Base-by-base conservation (phyloP, 768 basidiomycete genomes). In the Tricholoma hemisulphureum region DNA sequence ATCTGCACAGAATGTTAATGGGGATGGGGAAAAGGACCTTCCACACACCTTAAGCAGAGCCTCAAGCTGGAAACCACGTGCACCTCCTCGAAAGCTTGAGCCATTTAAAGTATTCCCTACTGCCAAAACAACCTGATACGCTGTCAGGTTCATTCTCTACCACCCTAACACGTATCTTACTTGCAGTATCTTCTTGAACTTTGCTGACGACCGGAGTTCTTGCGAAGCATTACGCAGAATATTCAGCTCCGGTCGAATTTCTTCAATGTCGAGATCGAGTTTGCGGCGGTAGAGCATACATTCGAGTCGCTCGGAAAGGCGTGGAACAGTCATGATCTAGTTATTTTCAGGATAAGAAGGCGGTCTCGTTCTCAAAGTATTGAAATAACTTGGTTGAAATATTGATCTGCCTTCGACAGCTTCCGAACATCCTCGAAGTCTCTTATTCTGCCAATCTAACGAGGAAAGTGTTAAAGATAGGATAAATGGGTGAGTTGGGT, bases 211-310 rank as follows among this genome's bases (percentile, higher is more conserved):
- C 20, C 82, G 83, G 23, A 96, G 70, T 67, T 96, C 90, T 16
- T 75, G 75, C 35, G 83, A 86, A 0, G 92, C 93, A 55, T 82
- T 81, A 39, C 85, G 81, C 20, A 96, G 64, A 8, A 85, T 86
- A 62, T 87, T 82, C 11, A 98, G 69, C 58, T 96, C 93, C 0
- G 92, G 91, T 20, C 88, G 82, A 34, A 91, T 79, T 73, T 98
- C 94, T 58, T 86, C 90, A 31, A 94, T 78, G 39, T 93, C 91
- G 43, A 93, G 67, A 50, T 95, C 91, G 13, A 96, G 79, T 61
- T 84, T 86, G n/a, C 84, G 80, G 10, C 92, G 84, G 69, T 89
- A 95, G 11, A 93, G 66, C 88, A 96, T 94, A 65, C 87, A 89
- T 4, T 88, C 84, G 23, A 95, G 67, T 5, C 95, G 83, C 60